Percentiles rank a stretch among this genome's conserved stretches.
Conservation (phyloP, 2,329 filamentous ascomycete species). For the Phaeomoniella chlamydospora region DNA sequence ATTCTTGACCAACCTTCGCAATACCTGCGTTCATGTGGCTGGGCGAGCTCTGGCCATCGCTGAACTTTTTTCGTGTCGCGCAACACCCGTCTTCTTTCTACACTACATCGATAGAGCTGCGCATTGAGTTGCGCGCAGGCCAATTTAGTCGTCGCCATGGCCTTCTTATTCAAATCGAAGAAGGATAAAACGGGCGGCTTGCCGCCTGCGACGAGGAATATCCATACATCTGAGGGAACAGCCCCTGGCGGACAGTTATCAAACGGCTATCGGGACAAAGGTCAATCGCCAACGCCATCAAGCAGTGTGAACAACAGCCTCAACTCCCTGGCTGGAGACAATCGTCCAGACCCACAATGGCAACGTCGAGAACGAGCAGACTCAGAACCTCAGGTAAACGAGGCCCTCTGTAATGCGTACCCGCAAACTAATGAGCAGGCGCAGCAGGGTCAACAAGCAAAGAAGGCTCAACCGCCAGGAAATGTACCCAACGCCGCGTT, state of each 20-base stretch:
- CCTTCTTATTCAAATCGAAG: conserved; percentile 73
- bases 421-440: no score
- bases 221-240: conserved; percentile 40
- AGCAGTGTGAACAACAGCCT: conserved; percentile 53
- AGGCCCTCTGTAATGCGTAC: no score
- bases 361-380: conserved; percentile 41
- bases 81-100: background rate
- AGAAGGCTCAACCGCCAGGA: conserved; percentile 17
- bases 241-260: conserved; percentile 22
- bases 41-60: background rate
- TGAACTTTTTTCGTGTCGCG: background rate
- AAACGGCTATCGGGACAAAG: conserved; percentile 29
- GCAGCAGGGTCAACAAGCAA: background rate
- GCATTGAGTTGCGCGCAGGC: background rate
- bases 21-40: background rate
- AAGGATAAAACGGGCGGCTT: conserved; percentile 50
- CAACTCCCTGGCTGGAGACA: conserved; percentile 51
- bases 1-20: background rate
- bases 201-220: conserved; percentile 40
- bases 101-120: background rate
- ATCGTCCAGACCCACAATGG: conserved; percentile 51
- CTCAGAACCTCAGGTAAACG: conserved; percentile 39
- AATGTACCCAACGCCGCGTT: conserved; percentile 59
- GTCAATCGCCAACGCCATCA: conserved; percentile 56
- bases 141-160: conserved; percentile 36